These are phyloP conservation scores for Chaetoceros tenuissimus DNA, from an alignment of 108 stramenopile species.

Conservation along the genomic window DNA sequence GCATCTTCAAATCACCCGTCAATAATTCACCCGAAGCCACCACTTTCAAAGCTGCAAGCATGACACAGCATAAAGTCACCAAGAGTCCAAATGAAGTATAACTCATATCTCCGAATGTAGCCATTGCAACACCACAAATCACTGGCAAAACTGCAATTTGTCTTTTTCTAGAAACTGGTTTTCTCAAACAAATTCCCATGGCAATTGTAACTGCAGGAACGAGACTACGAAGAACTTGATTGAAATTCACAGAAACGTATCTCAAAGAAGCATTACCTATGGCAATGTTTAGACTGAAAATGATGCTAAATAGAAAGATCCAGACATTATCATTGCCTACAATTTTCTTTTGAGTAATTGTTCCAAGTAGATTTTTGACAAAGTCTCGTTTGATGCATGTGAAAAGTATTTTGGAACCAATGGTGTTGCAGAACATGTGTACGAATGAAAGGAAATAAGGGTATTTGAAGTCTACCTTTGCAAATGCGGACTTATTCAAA, in stretches of 20 bases:
- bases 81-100: conserved; percentile 53
- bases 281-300: conserved; percentile 83
- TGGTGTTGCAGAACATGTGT: conserved; percentile 76
- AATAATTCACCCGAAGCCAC: conserved; percentile 66
- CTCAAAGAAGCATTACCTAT: conserved; percentile 72
- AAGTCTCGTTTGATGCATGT: conserved; percentile 17
- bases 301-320: conserved; percentile 54
- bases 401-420: conserved; percentile 45
- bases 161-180: conserved; percentile 29
- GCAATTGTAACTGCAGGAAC: conserved; percentile 68
- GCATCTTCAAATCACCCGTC: conserved; percentile 60
- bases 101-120: conserved; percentile 61
- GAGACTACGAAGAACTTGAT: conserved; percentile 70
- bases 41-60: conserved; percentile 64
- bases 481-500: conserved; percentile 80
- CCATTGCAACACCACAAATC: conserved; percentile 62
- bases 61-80: conserved; percentile 42
- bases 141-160: conserved; percentile 50
- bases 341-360: conserved; percentile 35
- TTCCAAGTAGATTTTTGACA: conserved; percentile 37
- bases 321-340: conserved; percentile 34
- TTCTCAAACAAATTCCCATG: conserved; percentile 48
- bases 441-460: conserved; percentile 76
- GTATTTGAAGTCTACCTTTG: conserved; percentile 75
- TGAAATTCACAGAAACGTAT: conserved; percentile 81